Conservation (phyloP, 108 stramenopile species). For the Nitzschia putrida region DNA sequence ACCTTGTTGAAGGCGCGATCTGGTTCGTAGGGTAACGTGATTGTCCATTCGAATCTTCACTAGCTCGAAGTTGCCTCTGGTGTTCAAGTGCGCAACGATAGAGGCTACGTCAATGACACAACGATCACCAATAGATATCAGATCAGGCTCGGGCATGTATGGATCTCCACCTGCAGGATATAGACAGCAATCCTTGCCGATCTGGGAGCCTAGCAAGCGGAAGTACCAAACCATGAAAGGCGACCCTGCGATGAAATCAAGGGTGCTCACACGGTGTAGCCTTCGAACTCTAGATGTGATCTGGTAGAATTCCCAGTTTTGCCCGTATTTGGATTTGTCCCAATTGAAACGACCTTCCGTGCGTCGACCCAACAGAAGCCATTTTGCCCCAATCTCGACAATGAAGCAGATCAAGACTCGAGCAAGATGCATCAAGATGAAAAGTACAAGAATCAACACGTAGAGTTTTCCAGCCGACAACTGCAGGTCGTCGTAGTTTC, state of each 20-base stretch:
- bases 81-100: slow-evolving; percentile 64
- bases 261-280: slow-evolving; percentile 23
- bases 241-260: slow-evolving; percentile 51
- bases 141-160: slow-evolving; percentile 65
- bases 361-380: slow-evolving; percentile 54
- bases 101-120: slow-evolving; percentile 57
- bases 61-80: slow-evolving; percentile 64
- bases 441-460: slow-evolving; percentile 24
- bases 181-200: slow-evolving; percentile 56
- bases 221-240: slow-evolving; percentile 45
- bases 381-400: slow-evolving; percentile 56
- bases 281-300: slow-evolving; percentile 37
- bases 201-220: slow-evolving; percentile 35
- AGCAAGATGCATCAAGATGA: slow-evolving; percentile 25
- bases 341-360: slow-evolving; percentile 48
- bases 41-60: slow-evolving; percentile 42
- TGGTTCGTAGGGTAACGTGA: slow-evolving; percentile 43
- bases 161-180: slow-evolving; percentile 65
- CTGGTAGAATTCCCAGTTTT: slow-evolving; percentile 66
- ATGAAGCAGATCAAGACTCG: slow-evolving; percentile 35
- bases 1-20: slow-evolving; percentile 56
- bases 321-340: slow-evolving; percentile 51
- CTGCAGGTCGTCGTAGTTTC: slow-evolving; percentile 33
- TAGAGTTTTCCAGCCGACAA: slow-evolving; percentile 26
- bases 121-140: slow-evolving; percentile 58